Evolutionary conservation across 2,329 filamentous ascomycete genomes (phyloP).

Genomic region (Ploettnerulaceae sp.): DNA sequence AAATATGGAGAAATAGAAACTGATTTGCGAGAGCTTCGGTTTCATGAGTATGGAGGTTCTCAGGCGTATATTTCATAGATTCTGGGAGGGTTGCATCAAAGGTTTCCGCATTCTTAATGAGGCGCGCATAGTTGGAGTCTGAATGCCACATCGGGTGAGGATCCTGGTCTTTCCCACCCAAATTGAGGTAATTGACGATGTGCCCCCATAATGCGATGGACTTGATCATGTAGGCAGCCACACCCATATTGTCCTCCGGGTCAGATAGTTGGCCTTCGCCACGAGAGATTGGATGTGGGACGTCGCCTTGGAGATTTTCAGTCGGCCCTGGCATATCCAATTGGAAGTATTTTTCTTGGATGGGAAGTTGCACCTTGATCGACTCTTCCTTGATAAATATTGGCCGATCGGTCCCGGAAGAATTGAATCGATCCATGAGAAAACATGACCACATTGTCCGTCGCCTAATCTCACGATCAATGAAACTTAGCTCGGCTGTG

Average conservation of each 20-base stretch:
- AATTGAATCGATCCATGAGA: slow-evolving; percentile 96
- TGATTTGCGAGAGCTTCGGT: slow-evolving; percentile 85
- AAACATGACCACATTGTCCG: slow-evolving; percentile 99
- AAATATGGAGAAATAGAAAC: slow-evolving; percentile 86
- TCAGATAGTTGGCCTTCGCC: slow-evolving; percentile 62
- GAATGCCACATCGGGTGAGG: slow-evolving; percentile 73
- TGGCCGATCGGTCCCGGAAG: slow-evolving; percentile 86
- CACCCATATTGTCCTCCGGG: slow-evolving; percentile 83
- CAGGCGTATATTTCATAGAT: slow-evolving; percentile 65
- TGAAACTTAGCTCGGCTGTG: slow-evolving; percentile 70
- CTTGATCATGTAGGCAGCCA: slow-evolving; percentile 84
- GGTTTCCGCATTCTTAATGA: slow-evolving; percentile 66
- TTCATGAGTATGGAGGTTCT: slow-evolving; percentile 80
- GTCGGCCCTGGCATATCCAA: slow-evolving; percentile 87
- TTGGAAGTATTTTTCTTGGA: slow-evolving; percentile 85
- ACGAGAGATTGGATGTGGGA: slow-evolving; percentile 56
- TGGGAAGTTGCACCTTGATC: slow-evolving; percentile 82
- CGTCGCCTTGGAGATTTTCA: slow-evolving; percentile 70
- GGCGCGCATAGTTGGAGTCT: slow-evolving; percentile 67
- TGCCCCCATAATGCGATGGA: slow-evolving; percentile 85
- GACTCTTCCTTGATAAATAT: slow-evolving; percentile 88
- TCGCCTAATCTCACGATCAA: slow-evolving; percentile 86
- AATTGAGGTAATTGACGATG: slow-evolving; percentile 83
- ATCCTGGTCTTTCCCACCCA: slow-evolving; percentile 80
- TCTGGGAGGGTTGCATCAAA: slow-evolving; percentile 67